phyloP scores from a whole-genome alignment of 2,329 filamentous ascomycete genomes.

The Remersonia thermophila region DNA sequence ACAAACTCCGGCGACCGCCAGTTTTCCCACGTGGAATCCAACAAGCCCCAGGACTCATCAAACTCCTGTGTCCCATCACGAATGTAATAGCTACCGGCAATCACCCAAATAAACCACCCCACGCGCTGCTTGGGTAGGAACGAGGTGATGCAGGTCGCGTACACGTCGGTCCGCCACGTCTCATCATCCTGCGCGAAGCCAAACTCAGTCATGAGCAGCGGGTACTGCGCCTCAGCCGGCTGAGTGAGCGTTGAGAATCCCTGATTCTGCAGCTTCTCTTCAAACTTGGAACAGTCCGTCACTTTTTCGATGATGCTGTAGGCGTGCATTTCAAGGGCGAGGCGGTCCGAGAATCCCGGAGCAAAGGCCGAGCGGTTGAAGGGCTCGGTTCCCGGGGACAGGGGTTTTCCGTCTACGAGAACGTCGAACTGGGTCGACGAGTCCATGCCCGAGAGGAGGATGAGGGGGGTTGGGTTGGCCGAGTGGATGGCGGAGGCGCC shows the following conservation, averaged over 20 bases:
- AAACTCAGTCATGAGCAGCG: constrained; percentile 41
- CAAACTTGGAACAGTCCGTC: constrained; percentile 32
- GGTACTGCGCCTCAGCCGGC: constrained; percentile 27
- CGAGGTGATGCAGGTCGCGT: constrained; percentile 38
- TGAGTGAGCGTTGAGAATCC: constrained; percentile 42
- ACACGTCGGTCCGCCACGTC: constrained; percentile 32
- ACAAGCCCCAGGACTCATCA: constrained; percentile 46
- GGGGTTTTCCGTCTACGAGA: constrained; percentile 34
- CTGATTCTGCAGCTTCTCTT: constrained; percentile 33
- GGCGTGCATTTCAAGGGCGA: constrained; percentile 50
- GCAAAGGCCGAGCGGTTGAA: constrained; percentile 36
- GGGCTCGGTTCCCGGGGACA: constrained; percentile 32
- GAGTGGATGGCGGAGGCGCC: constrained; percentile 38
- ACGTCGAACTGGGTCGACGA: constrained; percentile 44
- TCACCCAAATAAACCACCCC: constrained; percentile 47
- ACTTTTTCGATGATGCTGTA: constrained; percentile 30
- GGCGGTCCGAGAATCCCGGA: constrained; percentile 37
- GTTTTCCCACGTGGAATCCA: constrained; percentile 40
- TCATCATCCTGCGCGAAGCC: constrained; percentile 38
- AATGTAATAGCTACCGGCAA: constrained; percentile 47
- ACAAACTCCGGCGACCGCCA: constrained; percentile 36
- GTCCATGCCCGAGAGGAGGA: constrained; percentile 47
- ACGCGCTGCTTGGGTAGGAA: constrained; percentile 37
- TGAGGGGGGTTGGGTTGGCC: constrained; percentile 39
- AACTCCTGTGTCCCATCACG: constrained; percentile 39